Evolutionary conservation across 1,284 basidiomycete species (phyloP).

Genomic region (Boletus smithii): DNA sequence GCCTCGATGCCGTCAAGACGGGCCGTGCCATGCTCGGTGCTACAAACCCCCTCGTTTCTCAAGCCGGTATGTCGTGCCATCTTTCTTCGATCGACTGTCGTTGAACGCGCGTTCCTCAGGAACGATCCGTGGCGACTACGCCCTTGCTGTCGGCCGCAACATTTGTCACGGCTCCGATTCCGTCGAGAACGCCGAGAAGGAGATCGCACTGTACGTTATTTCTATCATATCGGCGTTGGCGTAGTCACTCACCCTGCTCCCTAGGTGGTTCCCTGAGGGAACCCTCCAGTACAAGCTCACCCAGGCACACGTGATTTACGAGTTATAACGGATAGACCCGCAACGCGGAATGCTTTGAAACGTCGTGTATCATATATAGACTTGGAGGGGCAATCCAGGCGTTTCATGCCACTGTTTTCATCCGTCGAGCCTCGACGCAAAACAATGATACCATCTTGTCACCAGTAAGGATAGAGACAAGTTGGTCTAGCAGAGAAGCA

Average conservation of each 20-base stretch:
- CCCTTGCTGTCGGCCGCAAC: constrained; percentile 90
- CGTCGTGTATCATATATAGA: constrained; percentile 29
- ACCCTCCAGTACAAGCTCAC: constrained; percentile 71
- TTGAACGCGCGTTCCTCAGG: constrained; percentile 39
- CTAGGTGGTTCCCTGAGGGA: constrained; percentile 85
- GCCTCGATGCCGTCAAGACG: constrained; percentile 95
- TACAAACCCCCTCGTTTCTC: constrained; percentile 93
- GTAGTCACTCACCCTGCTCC: constrained; percentile 15
- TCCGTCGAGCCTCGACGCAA: neutral
- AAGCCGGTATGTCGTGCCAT: constrained; percentile 55
- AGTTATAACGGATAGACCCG: constrained; percentile 46
- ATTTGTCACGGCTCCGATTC: constrained; percentile 94
- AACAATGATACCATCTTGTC: neutral
- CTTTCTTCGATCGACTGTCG: constrained; percentile 7
- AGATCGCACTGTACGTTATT: constrained; percentile 76
- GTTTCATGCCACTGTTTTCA: neutral
- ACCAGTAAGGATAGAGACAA: too few relatives aligned
- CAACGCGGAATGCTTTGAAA: constrained; percentile 1
- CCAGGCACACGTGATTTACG: constrained; percentile 77
- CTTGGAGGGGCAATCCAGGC: neutral
- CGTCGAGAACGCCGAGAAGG: constrained; percentile 87
- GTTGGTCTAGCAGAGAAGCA: too few relatives aligned
- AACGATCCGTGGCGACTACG: constrained; percentile 91
- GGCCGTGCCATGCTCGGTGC: constrained; percentile 95
- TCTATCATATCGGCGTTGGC: neutral